Conservation (phyloP, 148 eudicot species). For the Heliosperma pusillum region DNA sequence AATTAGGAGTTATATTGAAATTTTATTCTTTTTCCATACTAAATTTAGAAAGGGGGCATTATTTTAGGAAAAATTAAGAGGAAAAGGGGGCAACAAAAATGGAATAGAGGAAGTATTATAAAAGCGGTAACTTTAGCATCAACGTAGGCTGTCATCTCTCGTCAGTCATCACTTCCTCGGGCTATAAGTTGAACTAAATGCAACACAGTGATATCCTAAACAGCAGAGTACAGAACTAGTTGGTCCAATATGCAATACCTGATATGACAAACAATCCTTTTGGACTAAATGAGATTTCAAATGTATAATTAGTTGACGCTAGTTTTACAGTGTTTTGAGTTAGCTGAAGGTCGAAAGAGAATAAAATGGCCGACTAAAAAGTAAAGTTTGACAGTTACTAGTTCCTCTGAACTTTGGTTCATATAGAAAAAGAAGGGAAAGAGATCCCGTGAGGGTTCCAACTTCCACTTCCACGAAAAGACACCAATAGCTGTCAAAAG, state of each 20-base stretch:
- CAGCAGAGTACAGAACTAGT: not conserved
- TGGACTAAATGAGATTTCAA: slow-evolving; percentile 84
- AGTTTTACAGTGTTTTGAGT: slow-evolving; percentile 72
- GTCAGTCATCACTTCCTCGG: not conserved
- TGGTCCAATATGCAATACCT: slow-evolving; percentile 38
- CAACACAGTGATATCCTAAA: not conserved
- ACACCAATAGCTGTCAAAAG: no score
- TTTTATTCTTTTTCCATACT: no score
- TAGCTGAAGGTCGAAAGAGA: slow-evolving; percentile 29
- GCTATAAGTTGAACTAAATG: not conserved
- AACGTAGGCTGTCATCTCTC: not conserved
- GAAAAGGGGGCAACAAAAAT: not conserved
- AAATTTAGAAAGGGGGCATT: no score
- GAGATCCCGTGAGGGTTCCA: slow-evolving; percentile 25
- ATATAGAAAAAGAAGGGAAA: slow-evolving; percentile 5
- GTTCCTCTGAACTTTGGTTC: no score
- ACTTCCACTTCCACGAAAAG: no score
- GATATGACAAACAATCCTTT: slow-evolving; percentile 85
- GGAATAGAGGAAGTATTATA: no score
- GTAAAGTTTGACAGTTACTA: no score
- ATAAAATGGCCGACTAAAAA: no score
- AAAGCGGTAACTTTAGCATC: not conserved
- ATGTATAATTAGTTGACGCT: slow-evolving; percentile 51
- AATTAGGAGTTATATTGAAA: no score
- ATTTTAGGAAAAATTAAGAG: no score